Conservation (phyloP, 768 basidiomycete species). For the Trametes cubensis region DNA sequence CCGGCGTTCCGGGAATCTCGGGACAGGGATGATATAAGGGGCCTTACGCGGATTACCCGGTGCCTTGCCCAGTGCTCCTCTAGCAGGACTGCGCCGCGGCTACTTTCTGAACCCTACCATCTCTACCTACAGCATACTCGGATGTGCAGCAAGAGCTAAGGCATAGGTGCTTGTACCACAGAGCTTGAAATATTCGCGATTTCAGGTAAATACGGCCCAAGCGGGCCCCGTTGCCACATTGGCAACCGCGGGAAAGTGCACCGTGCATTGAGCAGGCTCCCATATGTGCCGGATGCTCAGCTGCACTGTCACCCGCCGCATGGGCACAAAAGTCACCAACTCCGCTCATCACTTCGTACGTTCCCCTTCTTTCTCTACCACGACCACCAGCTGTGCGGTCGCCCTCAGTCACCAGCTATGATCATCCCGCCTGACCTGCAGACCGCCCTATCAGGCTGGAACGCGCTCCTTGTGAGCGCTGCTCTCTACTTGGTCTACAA, state of each 20-base stretch:
- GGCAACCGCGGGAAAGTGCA: too few relatives aligned
- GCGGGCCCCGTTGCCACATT: too few relatives aligned
- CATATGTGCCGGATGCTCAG: too few relatives aligned
- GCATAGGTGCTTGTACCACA: too few relatives aligned
- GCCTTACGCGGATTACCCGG: slow-evolving; percentile 3
- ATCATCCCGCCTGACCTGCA: slow-evolving; percentile 8
- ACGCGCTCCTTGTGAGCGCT: neutral
- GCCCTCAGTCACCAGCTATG: neutral
- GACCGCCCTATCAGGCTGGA: slow-evolving; percentile 3
- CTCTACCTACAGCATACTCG: too few relatives aligned
- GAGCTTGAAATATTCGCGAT: too few relatives aligned
- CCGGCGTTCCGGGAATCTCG: neutral
- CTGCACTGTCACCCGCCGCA: too few relatives aligned
- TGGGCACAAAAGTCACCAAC: neutral
- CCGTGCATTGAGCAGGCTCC: too few relatives aligned
- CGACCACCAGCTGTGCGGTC: neutral
- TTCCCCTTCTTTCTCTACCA: neutral
- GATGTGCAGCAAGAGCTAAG: too few relatives aligned
- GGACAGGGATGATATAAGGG: neutral
- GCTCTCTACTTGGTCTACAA: slow-evolving; percentile 27
- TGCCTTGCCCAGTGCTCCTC: neutral
- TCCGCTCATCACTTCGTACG: neutral
- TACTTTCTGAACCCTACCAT: too few relatives aligned
- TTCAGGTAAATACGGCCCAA: too few relatives aligned
- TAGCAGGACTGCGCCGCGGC: too few relatives aligned